Evolutionary conservation across 2,329 filamentous ascomycete species (phyloP), one percentile per base, ranked within the genome.

Genomic region (Periglandula ipomoeae): DNA sequence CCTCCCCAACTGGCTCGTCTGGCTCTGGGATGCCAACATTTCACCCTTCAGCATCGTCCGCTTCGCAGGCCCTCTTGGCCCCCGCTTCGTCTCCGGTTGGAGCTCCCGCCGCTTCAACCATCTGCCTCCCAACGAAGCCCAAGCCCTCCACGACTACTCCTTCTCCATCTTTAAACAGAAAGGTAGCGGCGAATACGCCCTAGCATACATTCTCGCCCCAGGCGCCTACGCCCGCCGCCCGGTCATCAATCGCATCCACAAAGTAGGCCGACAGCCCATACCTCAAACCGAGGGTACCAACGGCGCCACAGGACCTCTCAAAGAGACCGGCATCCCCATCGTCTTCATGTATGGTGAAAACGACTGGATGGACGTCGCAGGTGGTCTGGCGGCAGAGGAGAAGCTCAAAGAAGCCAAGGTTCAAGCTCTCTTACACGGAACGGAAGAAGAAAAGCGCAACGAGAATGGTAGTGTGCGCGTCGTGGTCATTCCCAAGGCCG

Each of bases 361-460:
- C 61, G 93, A 98, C 71, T 98, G 93, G 93, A 98, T 98, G 93
- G 93, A 98, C 56, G 83, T 93, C 8, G 81, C 82, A 0, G 93
- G 90, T 24, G 93, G 93, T 0, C 80, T 83, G 42, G 89, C 86
- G 0, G 83, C 90, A 0, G 80, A 86, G 60, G 80, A 90, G 66
- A 89, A 85, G 64, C 76, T 97, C 11, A 83, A 87, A 52, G 74
- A 83, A 50, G 81, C 84, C 53, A 79, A 78, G 54, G 67, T 69
- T 23, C 77, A 78, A 44, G 72, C 77, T 0, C 68, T 95, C 3
- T 67, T 74, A 11, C 66, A 75, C 20, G 85, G 78, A 20, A 84
- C 77, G 0, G 71, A 75, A 1, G 84, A 89, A 50, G 86, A 94
- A 65, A 79, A 75, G 64, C 68, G 72, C 50, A 70, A 69, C 3